Conservation (phyloP, 202 grass and related monocot genomes). For the Digitaria exilis region DNA sequence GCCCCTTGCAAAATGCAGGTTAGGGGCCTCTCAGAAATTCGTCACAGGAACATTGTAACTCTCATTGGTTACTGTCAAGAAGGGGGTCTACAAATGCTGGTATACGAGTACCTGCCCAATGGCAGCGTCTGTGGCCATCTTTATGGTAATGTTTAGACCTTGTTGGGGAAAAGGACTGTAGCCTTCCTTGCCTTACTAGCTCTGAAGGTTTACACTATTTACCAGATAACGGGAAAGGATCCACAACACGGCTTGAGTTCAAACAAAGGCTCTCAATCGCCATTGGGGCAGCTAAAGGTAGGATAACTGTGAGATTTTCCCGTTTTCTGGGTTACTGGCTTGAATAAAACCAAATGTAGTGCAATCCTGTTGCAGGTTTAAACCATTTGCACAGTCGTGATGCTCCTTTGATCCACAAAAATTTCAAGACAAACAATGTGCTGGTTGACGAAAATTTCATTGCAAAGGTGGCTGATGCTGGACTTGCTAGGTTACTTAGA, state of each 20-base stretch:
- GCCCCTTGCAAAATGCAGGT: slow-evolving; percentile 55
- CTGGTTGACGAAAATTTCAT: slow-evolving; percentile 98
- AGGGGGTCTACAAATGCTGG: slow-evolving; percentile 86
- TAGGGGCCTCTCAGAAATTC: slow-evolving; percentile 65
- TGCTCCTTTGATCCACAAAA: slow-evolving; percentile 78
- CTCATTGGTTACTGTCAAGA: slow-evolving; percentile 91
- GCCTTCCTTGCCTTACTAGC: slow-evolving; percentile 23
- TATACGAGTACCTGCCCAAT: slow-evolving; percentile 88
- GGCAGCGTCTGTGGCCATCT: slow-evolving; percentile 84
- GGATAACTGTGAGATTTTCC: not conserved
- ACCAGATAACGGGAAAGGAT: slow-evolving; percentile 62
- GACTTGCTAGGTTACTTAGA: slow-evolving; percentile 68
- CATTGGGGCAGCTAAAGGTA: slow-evolving; percentile 96
- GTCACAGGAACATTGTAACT: slow-evolving; percentile 82
- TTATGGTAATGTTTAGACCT: slow-evolving; percentile 61
- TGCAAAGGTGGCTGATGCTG: slow-evolving; percentile 88
- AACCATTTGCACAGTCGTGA: slow-evolving; percentile 68
- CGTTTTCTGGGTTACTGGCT: not conserved
- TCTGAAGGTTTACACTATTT: slow-evolving; percentile 36
- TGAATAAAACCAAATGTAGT: not conserved
- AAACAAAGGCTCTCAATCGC: slow-evolving; percentile 93
- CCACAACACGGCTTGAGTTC: slow-evolving; percentile 74
- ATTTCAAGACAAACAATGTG: slow-evolving; percentile 93
- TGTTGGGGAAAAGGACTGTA: not conserved
- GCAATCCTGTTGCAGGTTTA: slow-evolving; percentile 62